Base-by-base conservation (phyloP, 2,329 filamentous ascomycete genomes). In the Pseudonectria buxi region DNA sequence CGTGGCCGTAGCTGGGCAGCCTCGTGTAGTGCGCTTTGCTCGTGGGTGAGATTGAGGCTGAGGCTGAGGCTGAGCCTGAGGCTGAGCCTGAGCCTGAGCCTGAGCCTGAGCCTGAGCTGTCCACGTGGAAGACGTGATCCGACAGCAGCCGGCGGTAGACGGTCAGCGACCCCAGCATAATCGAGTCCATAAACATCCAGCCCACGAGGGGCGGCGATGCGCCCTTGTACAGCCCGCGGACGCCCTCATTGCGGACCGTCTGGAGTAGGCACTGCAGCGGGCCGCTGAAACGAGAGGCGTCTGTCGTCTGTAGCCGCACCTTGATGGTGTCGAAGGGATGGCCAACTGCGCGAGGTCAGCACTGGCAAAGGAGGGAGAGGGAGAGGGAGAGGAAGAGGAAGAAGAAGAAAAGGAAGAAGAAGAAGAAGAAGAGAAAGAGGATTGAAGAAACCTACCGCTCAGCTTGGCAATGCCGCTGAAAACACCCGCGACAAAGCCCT, bases 171-270 rank as follows among this genome's bases (percentile, higher is more conserved):
- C 92, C 92, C 24, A 96, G 75, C 89, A 96, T 95, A 40, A 81
- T 59, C 28, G 68, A 74, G 67, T 98, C 92, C 90, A 96, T 96
- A 55, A 94, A 86, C 84, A 96, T 95, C 92, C 92, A 96, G 51
- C 92, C 92, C 33, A 95, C 78, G 32, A 96, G 70, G 34, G 92
- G 92, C 37, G 90, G 90, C 18, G 85, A 86, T 10, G 88, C 88
- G 52, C 90, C 89, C 67, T 96, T 98, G 73, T 96, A 98, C 28
- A 98, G 69, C 3, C 87, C 92, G 33, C 72, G 65, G 30, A 94
- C 64, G 31, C 90, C 90, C 62, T 98, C 92, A 57, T 88, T 83
- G 41, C 83, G 78, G 18, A 96, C 47, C 9, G 92, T 98, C 59
- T 90, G 82, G 37, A 84, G 61, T 9, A 95, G 67, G 57, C 92